Evolutionary conservation across 345 rosid species (phyloP), one percentile per base, ranked within the genome.

Genomic region (Gossypium stocksii): DNA sequence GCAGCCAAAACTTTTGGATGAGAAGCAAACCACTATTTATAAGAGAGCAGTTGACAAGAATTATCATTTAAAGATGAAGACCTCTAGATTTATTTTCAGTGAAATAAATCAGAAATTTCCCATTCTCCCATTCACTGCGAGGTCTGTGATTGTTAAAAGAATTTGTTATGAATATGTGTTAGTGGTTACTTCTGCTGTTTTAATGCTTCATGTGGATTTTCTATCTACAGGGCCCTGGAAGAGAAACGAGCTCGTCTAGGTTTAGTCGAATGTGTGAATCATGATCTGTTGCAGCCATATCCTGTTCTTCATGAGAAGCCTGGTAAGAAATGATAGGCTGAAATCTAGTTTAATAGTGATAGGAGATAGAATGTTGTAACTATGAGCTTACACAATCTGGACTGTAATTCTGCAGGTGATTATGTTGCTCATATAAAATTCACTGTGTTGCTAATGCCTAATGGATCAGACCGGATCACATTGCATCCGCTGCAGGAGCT

Each of bases 181-280:
- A 27, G 13, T 45, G 19, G 64, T 52, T 52, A n/a, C 41, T 13
- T 56, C 29, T 27, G 14, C n/a, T 15, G 7, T 17, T 16, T 16
- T 16, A 53, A 14, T 25, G 17, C 34, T 69, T 51, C 43, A 17
- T 45, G 3, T 49, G 7, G 8, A 38, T 52, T 54, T 19, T 53
- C 45, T 22, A 19, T 8, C 16, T 14, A 20, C 59, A 96, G 99
- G 89, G 97, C 97, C 20, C 82, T 96, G 63, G 99, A 96, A 84
- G 99, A 96, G 87, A 96, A 96, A 79, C 88, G 97, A 81, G 99
- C 97, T 57, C 85, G 98, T 52, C 84, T 96, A 46, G 98, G 98
- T 71, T 85, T 96, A 56, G 91, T 93, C 15, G 99, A 96, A 85
- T 96, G 99, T 75, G 95, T 96, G 77, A 96, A 90, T 81, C 99